Percentiles rank a stretch among this genome's conserved stretches.
Evolutionary conservation across 495 filamentous ascomycete genomes (phyloP).

Genomic region (Podospora comata): DNA sequence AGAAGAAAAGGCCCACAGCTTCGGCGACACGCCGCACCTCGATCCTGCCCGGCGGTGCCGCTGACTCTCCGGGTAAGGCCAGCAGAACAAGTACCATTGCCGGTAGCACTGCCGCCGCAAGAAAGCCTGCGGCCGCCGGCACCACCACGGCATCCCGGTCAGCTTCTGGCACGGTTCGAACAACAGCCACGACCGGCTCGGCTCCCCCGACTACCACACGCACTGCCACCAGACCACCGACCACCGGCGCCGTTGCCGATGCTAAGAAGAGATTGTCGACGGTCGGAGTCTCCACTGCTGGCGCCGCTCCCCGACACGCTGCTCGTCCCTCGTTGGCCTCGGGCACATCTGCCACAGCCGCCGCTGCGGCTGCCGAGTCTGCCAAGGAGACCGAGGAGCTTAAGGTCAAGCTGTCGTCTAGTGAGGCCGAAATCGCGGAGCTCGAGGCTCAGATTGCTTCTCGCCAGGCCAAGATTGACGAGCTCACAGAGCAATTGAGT

Average conservation of each 20-base stretch:
- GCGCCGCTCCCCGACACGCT: slow-evolving; percentile 29
- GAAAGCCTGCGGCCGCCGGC: slow-evolving; percentile 38
- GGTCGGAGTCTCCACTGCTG: slow-evolving; percentile 28
- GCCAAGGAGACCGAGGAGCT: slow-evolving; percentile 52
- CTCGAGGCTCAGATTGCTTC: slow-evolving; percentile 48
- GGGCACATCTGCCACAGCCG: slow-evolving; percentile 27
- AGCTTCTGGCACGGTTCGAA: slow-evolving; percentile 26
- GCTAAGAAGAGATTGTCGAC: slow-evolving; percentile 51
- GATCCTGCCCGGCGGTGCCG: slow-evolving; percentile 29
- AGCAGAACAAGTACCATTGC: slow-evolving; percentile 30
- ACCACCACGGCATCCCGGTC: slow-evolving; percentile 31
- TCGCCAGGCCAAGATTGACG: slow-evolving; percentile 42
- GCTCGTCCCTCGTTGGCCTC: slow-evolving; percentile 41
- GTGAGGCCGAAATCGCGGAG: slow-evolving; percentile 48
- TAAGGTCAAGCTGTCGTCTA: slow-evolving; percentile 47
- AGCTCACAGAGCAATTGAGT: slow-evolving; percentile 40
- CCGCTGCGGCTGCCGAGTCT: slow-evolving; percentile 36
- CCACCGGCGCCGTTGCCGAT: slow-evolving; percentile 39
- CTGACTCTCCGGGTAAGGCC: slow-evolving; percentile 42
- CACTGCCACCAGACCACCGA: slow-evolving; percentile 33
- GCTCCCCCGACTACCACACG: slow-evolving; percentile 31
- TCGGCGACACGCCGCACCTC: slow-evolving; percentile 43
- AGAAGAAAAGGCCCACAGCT: slow-evolving; percentile 37
- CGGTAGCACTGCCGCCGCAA: slow-evolving; percentile 37
- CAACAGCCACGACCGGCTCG: slow-evolving; percentile 25